Conservation (phyloP, 1,284 basidiomycete species). For the Sanghuangporus baumii region DNA sequence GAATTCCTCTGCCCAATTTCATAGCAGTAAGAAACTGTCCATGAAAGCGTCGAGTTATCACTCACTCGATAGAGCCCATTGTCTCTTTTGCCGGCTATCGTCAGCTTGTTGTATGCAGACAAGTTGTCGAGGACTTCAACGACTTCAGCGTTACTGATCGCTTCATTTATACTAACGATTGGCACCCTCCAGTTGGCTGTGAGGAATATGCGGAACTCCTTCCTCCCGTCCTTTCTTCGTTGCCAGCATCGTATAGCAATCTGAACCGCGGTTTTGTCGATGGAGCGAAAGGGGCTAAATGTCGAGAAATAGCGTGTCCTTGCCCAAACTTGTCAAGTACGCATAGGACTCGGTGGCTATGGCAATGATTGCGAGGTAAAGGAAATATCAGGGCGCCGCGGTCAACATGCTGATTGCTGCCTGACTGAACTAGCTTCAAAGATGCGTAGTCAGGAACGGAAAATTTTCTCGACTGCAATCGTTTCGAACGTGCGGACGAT, state of each 20-base stretch:
- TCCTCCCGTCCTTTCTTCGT: background rate
- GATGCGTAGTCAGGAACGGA: background rate
- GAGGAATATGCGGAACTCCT: background rate
- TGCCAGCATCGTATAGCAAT: background rate
- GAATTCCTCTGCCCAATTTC: background rate
- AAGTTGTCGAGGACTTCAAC: background rate
- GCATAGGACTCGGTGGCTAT: background rate
- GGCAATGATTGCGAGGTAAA: background rate
- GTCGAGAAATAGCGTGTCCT: background rate
- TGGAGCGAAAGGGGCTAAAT: background rate
- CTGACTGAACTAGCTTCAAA: background rate
- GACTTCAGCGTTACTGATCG: background rate
- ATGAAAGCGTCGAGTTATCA: background rate
- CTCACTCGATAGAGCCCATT: conserved; percentile 15
- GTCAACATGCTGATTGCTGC: background rate
- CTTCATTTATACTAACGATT: background rate
- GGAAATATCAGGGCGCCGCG: background rate
- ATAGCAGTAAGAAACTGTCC: background rate
- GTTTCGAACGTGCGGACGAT: background rate
- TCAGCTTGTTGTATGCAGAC: background rate
- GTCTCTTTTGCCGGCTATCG: background rate
- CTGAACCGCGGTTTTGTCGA: background rate
- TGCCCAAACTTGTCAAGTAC: background rate
- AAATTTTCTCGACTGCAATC: background rate
- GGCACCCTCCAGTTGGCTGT: background rate